A percentile compares a stretch with the other conserved stretches of the same genome.
These are phyloP conservation scores for Phytopythium montanum DNA, from an alignment of 352 stramenopile species.

Conservation along the genomic window DNA sequence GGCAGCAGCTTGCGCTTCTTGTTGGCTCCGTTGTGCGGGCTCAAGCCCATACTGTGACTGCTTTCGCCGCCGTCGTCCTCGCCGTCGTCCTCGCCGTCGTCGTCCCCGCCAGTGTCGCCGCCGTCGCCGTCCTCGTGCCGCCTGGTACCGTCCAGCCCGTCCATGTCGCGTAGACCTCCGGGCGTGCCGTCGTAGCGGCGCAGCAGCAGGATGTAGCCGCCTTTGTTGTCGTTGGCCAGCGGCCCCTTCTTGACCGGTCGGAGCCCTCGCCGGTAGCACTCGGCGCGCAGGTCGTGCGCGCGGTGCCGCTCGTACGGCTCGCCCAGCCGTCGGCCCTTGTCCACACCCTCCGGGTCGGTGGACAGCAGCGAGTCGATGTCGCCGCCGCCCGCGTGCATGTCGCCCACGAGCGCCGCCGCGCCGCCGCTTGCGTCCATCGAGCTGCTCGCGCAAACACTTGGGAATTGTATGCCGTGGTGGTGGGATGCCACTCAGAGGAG, in stretches of 20 bases:
- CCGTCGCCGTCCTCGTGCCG: conserved; percentile 23
- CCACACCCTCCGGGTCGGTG: conserved; percentile 22
- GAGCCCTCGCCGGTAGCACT: conserved; percentile 76
- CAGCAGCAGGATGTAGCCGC: conserved; percentile 68
- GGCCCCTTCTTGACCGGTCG: conserved; percentile 80
- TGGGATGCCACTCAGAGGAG: background rate
- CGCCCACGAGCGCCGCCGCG: conserved; percentile 22
- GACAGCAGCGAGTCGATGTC: conserved; percentile 74
- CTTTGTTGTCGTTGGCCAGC: conserved; percentile 85
- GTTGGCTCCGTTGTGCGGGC: conserved; percentile 6
- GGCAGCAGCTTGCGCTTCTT: conserved; percentile 54
- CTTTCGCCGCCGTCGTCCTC: conserved; percentile 10
- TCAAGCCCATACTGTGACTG: conserved; percentile 2
- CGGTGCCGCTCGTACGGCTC: conserved; percentile 78
- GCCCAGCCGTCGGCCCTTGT: conserved; percentile 35
- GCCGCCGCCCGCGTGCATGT: conserved; percentile 41
- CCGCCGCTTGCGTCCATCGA: conserved; percentile 13
- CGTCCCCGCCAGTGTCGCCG: conserved; percentile 13
- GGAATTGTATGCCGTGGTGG: background rate
- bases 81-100: conserved; percentile 16
- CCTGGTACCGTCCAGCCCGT: conserved; percentile 7
- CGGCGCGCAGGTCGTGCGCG: conserved; percentile 66
- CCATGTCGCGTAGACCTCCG: conserved; percentile 10
- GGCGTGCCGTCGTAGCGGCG: conserved; percentile 46
- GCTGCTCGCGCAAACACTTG: background rate